These are phyloP conservation scores for Aphanomyces stellatus DNA, from an alignment of 352 stramenopile species.

Conservation along the genomic window DNA sequence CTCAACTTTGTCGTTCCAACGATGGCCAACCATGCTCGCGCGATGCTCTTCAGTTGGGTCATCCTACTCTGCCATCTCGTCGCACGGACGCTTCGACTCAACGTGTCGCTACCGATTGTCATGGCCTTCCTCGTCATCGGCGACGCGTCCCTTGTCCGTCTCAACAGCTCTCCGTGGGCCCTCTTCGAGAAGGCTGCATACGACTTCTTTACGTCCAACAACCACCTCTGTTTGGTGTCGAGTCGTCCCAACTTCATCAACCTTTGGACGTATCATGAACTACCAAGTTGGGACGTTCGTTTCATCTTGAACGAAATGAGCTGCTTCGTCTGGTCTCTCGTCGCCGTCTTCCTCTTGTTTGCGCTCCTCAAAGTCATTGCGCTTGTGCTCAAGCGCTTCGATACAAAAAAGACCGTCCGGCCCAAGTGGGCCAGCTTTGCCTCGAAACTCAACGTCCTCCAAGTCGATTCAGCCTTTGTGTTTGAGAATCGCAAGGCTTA, in stretches of 20 bases:
- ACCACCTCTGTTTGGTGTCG: not conserved
- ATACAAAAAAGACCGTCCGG: not conserved
- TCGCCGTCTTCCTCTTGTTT: not conserved
- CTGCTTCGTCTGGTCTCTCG: not conserved
- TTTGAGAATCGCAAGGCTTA: not conserved
- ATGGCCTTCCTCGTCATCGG: not conserved
- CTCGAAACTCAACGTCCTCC: not conserved
- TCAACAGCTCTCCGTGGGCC: not conserved
- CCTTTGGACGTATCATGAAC: not conserved
- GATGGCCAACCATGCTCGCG: not conserved
- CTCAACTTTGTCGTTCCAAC: not conserved
- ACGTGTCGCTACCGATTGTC: not conserved
- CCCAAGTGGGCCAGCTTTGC: not conserved
- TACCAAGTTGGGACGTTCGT: not conserved
- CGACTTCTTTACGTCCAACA: not conserved
- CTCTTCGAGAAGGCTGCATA: not conserved
- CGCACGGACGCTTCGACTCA: not conserved
- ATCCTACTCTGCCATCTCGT: not conserved
- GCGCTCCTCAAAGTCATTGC: not conserved
- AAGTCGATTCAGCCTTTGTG: not conserved
- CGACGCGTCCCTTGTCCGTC: not conserved
- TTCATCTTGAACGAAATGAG: not conserved
- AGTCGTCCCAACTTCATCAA: not conserved
- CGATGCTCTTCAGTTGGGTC: not conserved
- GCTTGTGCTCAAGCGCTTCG: not conserved